Evolutionary conservation across 1,284 basidiomycete species (phyloP).

Genomic region (Trichosporon ovoides): DNA sequence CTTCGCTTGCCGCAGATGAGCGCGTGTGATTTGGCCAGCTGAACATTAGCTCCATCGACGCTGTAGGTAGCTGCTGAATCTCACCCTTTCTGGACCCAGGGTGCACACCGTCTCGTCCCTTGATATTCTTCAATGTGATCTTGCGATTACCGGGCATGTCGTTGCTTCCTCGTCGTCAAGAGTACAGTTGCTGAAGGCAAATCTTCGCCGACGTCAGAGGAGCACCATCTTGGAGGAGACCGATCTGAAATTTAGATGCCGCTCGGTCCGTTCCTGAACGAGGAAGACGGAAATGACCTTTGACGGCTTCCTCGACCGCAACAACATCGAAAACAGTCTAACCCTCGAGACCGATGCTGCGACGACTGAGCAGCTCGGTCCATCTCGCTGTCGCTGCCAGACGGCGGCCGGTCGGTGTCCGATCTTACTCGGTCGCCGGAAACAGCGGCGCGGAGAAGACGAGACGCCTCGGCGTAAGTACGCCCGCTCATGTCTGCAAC

Average conservation of each 20-base stretch:
- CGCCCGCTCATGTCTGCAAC: background rate
- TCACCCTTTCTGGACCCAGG: constrained; percentile 47
- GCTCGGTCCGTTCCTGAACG: background rate
- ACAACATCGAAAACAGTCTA: background rate
- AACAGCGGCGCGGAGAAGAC: background rate
- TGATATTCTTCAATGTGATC: constrained; percentile 48
- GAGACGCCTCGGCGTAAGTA: background rate
- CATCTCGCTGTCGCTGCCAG: background rate
- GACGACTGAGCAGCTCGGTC: constrained; percentile 5
- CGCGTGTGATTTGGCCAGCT: constrained; percentile 70
- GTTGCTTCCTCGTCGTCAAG: constrained; percentile 4
- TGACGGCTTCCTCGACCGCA: too few relatives aligned
- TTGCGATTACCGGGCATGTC: constrained; percentile 46
- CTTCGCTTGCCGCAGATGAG: constrained; percentile 66
- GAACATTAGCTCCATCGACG: background rate
- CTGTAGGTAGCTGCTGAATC: background rate
- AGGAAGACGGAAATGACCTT: background rate
- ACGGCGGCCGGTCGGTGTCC: background rate
- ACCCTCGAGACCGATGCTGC: background rate
- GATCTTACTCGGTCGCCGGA: background rate
- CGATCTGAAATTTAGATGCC: constrained; percentile 5
- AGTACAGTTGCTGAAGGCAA: constrained; percentile 9
- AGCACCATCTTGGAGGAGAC: background rate
- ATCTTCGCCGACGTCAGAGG: constrained; percentile 7
- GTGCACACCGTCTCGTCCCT: constrained; percentile 46